A percentile compares a stretch with the other conserved stretches of the same genome.
phyloP scores from a whole-genome alignment of 2,329 filamentous ascomycete genomes.

The Fusarium praegraminearum region DNA sequence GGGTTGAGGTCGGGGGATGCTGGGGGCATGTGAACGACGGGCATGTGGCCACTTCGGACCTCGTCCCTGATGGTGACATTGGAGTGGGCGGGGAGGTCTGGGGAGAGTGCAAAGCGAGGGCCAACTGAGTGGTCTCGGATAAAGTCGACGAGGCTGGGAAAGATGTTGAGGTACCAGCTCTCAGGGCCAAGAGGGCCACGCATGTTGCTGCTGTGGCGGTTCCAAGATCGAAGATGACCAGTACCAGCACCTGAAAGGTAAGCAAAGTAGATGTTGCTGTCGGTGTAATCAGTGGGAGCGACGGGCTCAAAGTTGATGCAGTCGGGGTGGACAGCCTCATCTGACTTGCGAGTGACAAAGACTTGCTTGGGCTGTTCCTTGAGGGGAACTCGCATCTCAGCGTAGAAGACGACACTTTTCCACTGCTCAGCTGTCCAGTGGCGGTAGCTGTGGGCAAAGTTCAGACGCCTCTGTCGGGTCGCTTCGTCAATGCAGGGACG shows the following conservation, averaged over 20 bases:
- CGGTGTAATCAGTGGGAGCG: neutral
- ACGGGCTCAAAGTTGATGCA: slow-evolving; percentile 16
- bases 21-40: slow-evolving; percentile 17
- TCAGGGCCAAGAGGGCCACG: slow-evolving; percentile 7
- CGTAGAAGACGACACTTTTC: slow-evolving; percentile 27
- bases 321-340: slow-evolving; percentile 12
- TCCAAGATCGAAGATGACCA: slow-evolving; percentile 20
- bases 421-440: slow-evolving; percentile 33
- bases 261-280: slow-evolving; percentile 10
- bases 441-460: slow-evolving; percentile 23
- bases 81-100: slow-evolving; percentile 2
- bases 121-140: neutral
- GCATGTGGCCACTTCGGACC: slow-evolving; percentile 6
- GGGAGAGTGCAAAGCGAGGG: slow-evolving; percentile 9
- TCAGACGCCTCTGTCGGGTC: slow-evolving; percentile 18
- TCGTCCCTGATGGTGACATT: slow-evolving; percentile 3
- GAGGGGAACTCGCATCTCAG: slow-evolving; percentile 6
- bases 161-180: slow-evolving; percentile 5
- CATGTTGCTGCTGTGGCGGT: neutral
- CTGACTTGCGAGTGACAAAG: slow-evolving; percentile 27
- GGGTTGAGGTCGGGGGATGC: slow-evolving; percentile 33
- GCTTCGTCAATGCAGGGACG: slow-evolving; percentile 25
- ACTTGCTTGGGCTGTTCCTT: neutral
- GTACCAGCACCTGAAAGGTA: slow-evolving; percentile 28
- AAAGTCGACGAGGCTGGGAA: slow-evolving; percentile 14